A percentile compares a stretch with the other conserved stretches of the same genome.
Conservation (phyloP, 305 asterid genomes). For the Stenogyne calaminthoides region DNA sequence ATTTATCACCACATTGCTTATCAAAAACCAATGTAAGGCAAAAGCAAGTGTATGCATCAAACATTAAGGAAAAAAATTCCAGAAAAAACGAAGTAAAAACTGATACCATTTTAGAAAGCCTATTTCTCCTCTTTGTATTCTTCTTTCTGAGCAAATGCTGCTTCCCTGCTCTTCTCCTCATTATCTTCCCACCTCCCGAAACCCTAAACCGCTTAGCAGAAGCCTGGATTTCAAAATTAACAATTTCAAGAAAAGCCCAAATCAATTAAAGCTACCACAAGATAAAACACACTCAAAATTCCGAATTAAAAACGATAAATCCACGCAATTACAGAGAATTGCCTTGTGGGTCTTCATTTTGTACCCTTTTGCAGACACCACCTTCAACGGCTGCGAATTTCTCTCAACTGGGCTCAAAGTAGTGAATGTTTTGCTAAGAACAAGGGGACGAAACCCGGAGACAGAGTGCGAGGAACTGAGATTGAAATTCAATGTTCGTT, state of each 20-base stretch:
- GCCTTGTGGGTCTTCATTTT: constrained; percentile 98
- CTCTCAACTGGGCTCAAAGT: constrained; percentile 25
- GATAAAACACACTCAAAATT: constrained; percentile 15
- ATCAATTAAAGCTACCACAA: background rate
- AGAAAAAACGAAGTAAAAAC: constrained; percentile 22
- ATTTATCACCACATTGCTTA: constrained; percentile 6
- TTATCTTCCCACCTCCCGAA: constrained; percentile 82
- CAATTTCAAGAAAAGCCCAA: constrained; percentile 2
- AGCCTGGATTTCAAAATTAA: constrained; percentile 67
- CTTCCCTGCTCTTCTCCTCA: constrained; percentile 97
- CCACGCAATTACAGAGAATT: background rate
- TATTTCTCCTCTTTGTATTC: constrained; percentile 77
- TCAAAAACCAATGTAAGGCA: background rate
- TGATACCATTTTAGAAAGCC: constrained; percentile 81
- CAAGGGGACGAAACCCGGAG: constrained; percentile 49
- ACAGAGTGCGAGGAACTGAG: constrained; percentile 59
- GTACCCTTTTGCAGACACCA: constrained; percentile 72
- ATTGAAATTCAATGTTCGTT: constrained; percentile 35
- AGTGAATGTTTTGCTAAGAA: constrained; percentile 34
- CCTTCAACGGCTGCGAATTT: constrained; percentile 38
- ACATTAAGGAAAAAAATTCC: background rate
- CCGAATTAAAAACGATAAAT: background rate
- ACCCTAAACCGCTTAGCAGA: constrained; percentile 92
- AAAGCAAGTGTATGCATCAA: background rate
- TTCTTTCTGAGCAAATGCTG: constrained; percentile 93